Conservation (phyloP, 441 rosid genomes). For the Arabidopsis hybrid region DNA sequence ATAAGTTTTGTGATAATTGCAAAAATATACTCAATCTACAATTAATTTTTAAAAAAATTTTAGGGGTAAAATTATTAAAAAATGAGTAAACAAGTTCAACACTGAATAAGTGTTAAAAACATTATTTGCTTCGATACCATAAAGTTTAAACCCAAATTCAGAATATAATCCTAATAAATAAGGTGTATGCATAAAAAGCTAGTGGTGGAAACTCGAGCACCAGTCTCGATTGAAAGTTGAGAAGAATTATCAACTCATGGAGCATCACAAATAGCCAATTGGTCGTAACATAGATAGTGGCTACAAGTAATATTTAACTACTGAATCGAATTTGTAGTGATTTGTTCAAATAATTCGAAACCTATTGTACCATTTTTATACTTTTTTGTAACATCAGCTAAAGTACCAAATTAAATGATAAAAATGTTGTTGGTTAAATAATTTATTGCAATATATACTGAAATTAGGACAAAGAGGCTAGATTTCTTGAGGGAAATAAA, state of each 20-base stretch:
- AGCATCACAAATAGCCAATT: not conserved
- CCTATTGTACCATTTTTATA: not conserved
- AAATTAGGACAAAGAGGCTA: slow-evolving; percentile 12
- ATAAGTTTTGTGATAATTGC: not conserved
- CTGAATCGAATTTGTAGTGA: too few species aligned
- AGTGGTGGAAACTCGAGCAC: slow-evolving; percentile 2
- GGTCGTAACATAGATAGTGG: not conserved
- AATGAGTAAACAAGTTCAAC: too few species aligned
- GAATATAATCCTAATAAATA: not conserved
- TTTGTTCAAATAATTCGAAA: too few species aligned
- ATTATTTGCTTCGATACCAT: too few species aligned
- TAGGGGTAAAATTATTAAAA: too few species aligned
- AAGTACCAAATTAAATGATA: not conserved
- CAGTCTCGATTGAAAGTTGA: not conserved
- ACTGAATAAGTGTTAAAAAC: too few species aligned
- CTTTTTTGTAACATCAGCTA: not conserved
- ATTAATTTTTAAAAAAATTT: too few species aligned
- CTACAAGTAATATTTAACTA: not conserved
- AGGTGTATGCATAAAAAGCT: not conserved
- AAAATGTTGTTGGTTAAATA: not conserved
- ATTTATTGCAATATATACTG: too few species aligned
- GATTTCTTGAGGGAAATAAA: slow-evolving; percentile 12
- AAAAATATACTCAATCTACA: too few species aligned
- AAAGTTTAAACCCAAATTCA: too few species aligned
- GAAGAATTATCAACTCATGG: slow-evolving; percentile 25